A percentile compares a stretch with the other conserved stretches of the same genome.
phyloP scores from a whole-genome alignment of 1,284 basidiomycete species.

The Farysia itapuensis region DNA sequence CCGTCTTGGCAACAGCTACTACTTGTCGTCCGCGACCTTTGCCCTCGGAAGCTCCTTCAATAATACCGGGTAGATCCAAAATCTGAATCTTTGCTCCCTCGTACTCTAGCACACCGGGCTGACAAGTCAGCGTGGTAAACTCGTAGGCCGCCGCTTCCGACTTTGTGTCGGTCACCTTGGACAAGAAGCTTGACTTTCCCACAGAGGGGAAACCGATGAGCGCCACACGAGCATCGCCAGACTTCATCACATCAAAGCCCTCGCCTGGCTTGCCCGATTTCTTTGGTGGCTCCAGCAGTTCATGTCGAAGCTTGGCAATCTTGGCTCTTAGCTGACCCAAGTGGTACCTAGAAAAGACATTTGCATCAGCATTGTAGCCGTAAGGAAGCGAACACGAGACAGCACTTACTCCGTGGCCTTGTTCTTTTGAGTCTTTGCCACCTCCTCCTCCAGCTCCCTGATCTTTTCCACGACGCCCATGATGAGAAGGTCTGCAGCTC shows the following conservation, averaged over 20 bases:
- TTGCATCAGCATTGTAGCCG: background rate
- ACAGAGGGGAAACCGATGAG: conserved; percentile 78
- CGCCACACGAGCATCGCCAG: conserved; percentile 67
- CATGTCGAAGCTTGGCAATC: conserved; percentile 53
- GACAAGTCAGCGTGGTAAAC: conserved; percentile 81
- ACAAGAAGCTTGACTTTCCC: conserved; percentile 86
- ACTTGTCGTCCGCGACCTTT: conserved; percentile 94
- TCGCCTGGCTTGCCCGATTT: conserved; percentile 49
- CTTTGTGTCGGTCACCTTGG: conserved; percentile 85
- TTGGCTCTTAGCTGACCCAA: conserved; percentile 54
- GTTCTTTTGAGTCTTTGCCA: conserved; percentile 69
- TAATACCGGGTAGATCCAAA: conserved; percentile 93
- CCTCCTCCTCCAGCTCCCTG: conserved; percentile 96
- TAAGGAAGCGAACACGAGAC: background rate
- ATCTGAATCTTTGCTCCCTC: conserved; percentile 63
- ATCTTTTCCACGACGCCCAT: conserved; percentile 66
- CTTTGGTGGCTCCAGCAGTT: conserved; percentile 53
- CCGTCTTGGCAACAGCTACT: conserved; percentile 78
- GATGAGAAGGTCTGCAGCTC: no score
- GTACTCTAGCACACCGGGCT: conserved; percentile 43
- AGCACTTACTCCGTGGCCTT: conserved; percentile 53
- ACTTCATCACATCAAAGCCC: conserved; percentile 57
- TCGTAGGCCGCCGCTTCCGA: conserved; percentile 91
- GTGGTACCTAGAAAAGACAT: conserved; percentile 39
- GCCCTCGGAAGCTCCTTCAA: conserved; percentile 80